Conservation (phyloP, 306 rosid species). For the Begonia loranthoides region DNA sequence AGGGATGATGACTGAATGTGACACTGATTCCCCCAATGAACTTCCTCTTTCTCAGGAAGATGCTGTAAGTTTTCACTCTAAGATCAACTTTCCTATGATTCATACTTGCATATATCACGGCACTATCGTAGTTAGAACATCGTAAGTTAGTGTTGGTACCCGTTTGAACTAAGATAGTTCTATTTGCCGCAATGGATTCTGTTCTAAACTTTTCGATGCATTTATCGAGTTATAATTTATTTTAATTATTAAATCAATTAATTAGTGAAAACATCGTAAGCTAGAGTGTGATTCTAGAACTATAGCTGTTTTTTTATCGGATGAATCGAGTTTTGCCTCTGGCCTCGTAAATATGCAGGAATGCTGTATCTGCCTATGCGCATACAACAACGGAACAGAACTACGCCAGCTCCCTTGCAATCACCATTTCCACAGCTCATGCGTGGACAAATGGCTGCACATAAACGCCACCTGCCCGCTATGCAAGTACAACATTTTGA, state of each 20-base stretch:
- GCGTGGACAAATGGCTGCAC: slow-evolving; percentile 87
- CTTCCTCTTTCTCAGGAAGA: slow-evolving; percentile 42
- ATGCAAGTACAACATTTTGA: slow-evolving; percentile 73
- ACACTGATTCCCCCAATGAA: slow-evolving; percentile 27
- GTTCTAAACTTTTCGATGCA: too few relatives aligned
- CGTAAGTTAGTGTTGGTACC: too few relatives aligned
- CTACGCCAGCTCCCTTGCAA: slow-evolving; percentile 72
- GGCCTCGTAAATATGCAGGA: slow-evolving; percentile 28
- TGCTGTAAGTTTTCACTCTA: slow-evolving; percentile 85
- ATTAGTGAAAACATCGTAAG: too few relatives aligned
- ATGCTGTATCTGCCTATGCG: slow-evolving; percentile 68
- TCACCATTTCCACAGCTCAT: slow-evolving; percentile 71
- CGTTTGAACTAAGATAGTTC: too few relatives aligned
- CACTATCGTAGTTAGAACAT: too few relatives aligned
- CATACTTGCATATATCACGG: too few relatives aligned
- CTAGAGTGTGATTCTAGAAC: not conserved
- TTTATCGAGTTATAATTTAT: too few relatives aligned
- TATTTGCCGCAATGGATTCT: too few relatives aligned
- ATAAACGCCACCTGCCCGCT: slow-evolving; percentile 77
- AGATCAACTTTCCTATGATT: too few relatives aligned
- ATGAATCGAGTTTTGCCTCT: not conserved
- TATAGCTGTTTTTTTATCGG: too few relatives aligned
- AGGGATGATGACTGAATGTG: slow-evolving; percentile 53
- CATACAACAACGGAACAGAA: slow-evolving; percentile 52
- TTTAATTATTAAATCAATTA: too few relatives aligned